Conservation (phyloP, 306 rosid species). For the Albizia julibrissin region DNA sequence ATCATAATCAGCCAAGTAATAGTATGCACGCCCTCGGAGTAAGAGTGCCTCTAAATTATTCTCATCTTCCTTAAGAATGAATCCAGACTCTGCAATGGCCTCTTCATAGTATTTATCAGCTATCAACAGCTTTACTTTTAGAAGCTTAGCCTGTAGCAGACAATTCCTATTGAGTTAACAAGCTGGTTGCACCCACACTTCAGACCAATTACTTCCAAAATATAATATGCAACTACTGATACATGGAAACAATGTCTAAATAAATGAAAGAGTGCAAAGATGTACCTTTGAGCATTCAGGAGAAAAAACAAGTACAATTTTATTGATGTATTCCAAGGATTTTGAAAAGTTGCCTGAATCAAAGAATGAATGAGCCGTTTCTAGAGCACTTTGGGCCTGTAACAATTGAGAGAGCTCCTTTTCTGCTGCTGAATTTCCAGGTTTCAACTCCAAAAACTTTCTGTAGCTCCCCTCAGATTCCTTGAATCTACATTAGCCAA, state of each 20-base stretch:
- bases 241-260: not conserved
- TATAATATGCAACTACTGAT: conserved; percentile 6
- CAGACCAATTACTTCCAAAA: conserved; percentile 27
- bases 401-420: conserved; percentile 93
- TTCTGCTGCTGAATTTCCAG: conserved; percentile 63
- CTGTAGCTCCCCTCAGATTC: conserved; percentile 88
- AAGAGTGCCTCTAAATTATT: conserved; percentile 81
- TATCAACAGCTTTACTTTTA: conserved; percentile 73
- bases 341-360: conserved; percentile 63
- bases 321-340: conserved; percentile 85
- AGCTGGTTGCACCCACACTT: conserved; percentile 13
- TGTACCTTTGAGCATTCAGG: conserved; percentile 80
- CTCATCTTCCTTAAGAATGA: conserved; percentile 90
- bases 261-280: conserved; percentile 8
- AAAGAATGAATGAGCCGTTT: conserved; percentile 72
- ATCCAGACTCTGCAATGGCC: conserved; percentile 78
- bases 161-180: conserved; percentile 30
- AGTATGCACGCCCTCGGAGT: conserved; percentile 92
- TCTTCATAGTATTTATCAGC: conserved; percentile 78
- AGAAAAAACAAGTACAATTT: conserved; percentile 96
- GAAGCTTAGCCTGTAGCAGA: conserved; percentile 78
- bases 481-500: conserved; percentile 98
- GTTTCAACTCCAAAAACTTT: conserved; percentile 81
- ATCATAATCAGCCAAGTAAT: conserved; percentile 97
- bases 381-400: conserved; percentile 85